These are phyloP conservation scores for Bipolaris victoriae DNA, from an alignment of 2,329 filamentous ascomycete genomes.

Conservation along the genomic window DNA sequence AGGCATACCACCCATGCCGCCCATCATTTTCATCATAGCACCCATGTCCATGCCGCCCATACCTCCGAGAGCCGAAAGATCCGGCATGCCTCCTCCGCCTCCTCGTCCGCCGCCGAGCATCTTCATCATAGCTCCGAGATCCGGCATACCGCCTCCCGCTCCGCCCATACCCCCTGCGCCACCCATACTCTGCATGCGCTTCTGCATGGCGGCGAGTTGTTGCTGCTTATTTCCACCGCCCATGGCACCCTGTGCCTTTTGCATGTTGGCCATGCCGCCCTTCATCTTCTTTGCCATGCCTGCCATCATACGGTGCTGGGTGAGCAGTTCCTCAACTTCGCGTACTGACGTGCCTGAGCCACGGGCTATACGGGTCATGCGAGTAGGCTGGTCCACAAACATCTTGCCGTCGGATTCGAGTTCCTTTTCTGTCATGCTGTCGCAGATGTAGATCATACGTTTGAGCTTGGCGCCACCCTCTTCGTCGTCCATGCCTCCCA, in stretches of 20 bases:
- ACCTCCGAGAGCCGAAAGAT: constrained; percentile 64
- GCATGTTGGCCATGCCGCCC: constrained; percentile 97
- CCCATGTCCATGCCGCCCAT: constrained; percentile 55
- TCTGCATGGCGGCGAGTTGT: constrained; percentile 97
- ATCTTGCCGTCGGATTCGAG: constrained; percentile 94
- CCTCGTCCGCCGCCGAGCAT: constrained; percentile 80
- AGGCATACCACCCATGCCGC: constrained; percentile 24
- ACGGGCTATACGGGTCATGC: constrained; percentile 89
- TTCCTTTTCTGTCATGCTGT: constrained; percentile 96
- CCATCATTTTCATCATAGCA: constrained; percentile 48
- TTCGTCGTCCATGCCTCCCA: constrained; percentile 95
- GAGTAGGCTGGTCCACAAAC: constrained; percentile 87
- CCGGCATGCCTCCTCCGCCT: constrained; percentile 66
- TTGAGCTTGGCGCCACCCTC: constrained; percentile 93
- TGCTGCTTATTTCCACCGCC: constrained; percentile 89
- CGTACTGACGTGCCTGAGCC: constrained; percentile 89
- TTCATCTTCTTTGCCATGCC: constrained; percentile 99
- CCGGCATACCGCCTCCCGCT: constrained; percentile 66
- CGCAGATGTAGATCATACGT: constrained; percentile 98
- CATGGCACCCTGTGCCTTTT: constrained; percentile 88
- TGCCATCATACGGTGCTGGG: constrained; percentile 98
- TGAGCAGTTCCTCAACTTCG: constrained; percentile 96
- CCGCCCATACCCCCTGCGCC: constrained; percentile 68
- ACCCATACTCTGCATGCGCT: constrained; percentile 90
- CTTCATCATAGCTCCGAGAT: constrained; percentile 87